Evolutionary conservation across 176 grass and related monocot species (phyloP).

Genomic region (Eremochloa ophiuroides): DNA sequence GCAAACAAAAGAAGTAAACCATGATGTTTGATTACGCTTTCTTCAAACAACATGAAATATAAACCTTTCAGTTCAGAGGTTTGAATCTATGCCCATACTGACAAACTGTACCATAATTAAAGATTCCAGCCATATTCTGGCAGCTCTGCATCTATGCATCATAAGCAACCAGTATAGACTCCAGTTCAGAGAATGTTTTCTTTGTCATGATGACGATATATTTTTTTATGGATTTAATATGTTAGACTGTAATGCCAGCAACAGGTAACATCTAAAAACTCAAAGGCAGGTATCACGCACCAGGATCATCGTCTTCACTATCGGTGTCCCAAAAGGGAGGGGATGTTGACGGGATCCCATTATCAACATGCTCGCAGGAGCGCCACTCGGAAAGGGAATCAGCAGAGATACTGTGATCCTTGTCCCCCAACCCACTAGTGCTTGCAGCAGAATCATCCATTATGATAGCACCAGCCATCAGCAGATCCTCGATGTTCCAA

Average conservation of each 20-base stretch:
- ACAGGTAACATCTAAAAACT: not conserved
- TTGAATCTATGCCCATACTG: not conserved
- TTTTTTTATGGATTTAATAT: not conserved
- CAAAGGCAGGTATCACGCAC: constrained; percentile 3
- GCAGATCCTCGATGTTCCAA: not conserved
- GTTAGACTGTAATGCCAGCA: not conserved
- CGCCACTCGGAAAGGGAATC: constrained; percentile 56
- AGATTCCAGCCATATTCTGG: not conserved
- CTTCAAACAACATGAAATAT: not conserved
- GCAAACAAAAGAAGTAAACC: not conserved
- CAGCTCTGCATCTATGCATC: not conserved
- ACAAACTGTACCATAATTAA: not conserved
- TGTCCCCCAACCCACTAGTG: constrained; percentile 27
- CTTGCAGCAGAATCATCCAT: constrained; percentile 47
- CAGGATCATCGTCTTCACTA: constrained; percentile 58
- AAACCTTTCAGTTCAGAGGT: not conserved
- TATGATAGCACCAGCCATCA: constrained; percentile 45
- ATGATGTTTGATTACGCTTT: not conserved
- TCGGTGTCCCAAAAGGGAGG: constrained; percentile 71
- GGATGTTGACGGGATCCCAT: constrained; percentile 70
- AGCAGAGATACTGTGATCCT: constrained; percentile 22
- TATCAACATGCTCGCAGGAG: constrained; percentile 58
- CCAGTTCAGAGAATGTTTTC: not conserved
- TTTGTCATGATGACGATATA: not conserved
- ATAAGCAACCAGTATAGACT: not conserved